Base-by-base conservation (phyloP, 1,139 yeast genomes). In the Debaryomyces singareniensis region DNA sequence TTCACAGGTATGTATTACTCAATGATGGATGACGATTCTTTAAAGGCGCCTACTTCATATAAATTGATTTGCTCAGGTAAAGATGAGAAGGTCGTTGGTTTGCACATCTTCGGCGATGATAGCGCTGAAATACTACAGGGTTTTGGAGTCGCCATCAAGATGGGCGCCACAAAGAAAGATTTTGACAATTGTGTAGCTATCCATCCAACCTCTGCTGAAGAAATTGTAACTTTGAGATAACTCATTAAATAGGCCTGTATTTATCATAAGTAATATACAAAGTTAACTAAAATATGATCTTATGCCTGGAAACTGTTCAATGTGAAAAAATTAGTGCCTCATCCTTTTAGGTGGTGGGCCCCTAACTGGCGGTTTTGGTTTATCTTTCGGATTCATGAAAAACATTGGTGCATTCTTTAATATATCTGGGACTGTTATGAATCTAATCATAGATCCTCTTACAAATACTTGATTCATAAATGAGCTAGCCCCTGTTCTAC, bases 161-260 rank as follows among this genome's bases (percentile, higher is more conserved):
- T 84, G 95, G 98, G 98, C 24, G 98, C 98, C 27, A 91, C 98
- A 28, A 91, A 91, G 69, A 75, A 75, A 30, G 96, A 91, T 56
- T 89, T 91, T 42, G 99, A 91, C 59, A 79, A 67, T 53, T 84
- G 94, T 62, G 97, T 91, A 22, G 99, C 99, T 28, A 91, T 91
- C 50, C 99, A 91, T 57, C 99, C 99, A 39, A 89, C 98, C 2
- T 78, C 94, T 41, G 98, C 98, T 26, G 99, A 91, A 63, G 99
- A 91, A 61, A 62, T 91, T 36, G 99, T 91, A 26, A 91, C 99
- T 18, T 66, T 91, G 77, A 71, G 66, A 35, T 81, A 66, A 51
- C n/a, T n/a, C n/a, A n/a, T n/a, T n/a, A n/a, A 32, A 26, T 27
- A 20, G 7, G 11, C 7, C 11, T n/a, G 25, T 23, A 23, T 23